phyloP scores from a whole-genome alignment of 2,329 filamentous ascomycete genomes.

The Colletotrichum australisinense region DNA sequence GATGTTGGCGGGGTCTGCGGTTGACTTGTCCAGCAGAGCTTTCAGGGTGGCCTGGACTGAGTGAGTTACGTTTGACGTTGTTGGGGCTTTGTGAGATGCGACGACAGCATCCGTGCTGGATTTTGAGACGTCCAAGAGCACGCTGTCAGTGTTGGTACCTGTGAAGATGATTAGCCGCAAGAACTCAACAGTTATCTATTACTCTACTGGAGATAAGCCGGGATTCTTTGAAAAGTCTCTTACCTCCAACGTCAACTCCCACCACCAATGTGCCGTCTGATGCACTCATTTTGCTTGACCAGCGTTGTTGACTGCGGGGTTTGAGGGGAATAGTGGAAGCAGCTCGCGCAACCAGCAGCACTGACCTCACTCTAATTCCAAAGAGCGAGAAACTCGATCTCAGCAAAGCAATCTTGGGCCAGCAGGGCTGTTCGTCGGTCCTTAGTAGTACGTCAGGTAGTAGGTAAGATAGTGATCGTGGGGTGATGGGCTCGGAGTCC shows the following conservation, averaged over 20 bases:
- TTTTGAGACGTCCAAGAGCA: constrained; percentile 54
- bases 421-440: not conserved
- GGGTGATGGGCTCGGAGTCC: constrained; percentile 1
- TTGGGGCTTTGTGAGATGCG: constrained; percentile 56
- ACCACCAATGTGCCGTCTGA: constrained; percentile 33
- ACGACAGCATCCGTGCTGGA: constrained; percentile 30
- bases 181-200: no score
- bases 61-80: constrained; percentile 58
- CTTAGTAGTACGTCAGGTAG: no score
- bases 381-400: not conserved
- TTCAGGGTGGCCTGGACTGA: constrained; percentile 59
- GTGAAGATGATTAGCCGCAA: not conserved
- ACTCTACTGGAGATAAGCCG: not conserved
- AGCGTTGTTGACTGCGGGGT: not conserved
- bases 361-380: not conserved
- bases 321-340: not conserved
- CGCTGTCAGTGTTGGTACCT: constrained; percentile 66
- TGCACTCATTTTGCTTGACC: constrained; percentile 13
- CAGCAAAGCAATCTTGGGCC: not conserved
- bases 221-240: not conserved
- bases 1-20: constrained; percentile 48
- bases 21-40: constrained; percentile 51
- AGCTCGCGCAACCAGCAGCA: not conserved
- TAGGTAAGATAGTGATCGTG: not conserved
- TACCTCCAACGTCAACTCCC: constrained; percentile 36